Evolutionary conservation across 73 alveolate species (phyloP).

Genomic region (Stentor coeruleus): DNA sequence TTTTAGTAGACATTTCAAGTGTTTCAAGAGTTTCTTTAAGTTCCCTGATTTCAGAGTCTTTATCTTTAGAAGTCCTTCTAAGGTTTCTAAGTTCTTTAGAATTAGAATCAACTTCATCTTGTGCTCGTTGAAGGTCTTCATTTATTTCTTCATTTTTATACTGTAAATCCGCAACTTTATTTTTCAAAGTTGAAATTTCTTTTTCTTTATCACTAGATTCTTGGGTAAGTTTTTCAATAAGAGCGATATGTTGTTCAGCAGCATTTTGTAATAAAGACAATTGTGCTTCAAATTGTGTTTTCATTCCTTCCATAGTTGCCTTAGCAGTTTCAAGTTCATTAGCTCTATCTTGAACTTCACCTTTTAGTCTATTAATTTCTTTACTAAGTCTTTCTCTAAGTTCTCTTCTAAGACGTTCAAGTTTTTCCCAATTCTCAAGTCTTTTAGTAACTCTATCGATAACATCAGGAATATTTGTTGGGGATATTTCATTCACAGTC

Average conservation of each 20-base stretch:
- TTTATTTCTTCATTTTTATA: neutral
- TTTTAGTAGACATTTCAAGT: neutral
- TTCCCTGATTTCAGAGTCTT: constrained; percentile 13
- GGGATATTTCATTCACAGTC: neutral
- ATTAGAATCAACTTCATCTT: neutral
- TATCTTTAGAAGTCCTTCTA: neutral
- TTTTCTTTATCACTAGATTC: neutral
- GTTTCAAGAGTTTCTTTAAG: neutral
- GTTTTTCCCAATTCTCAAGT: constrained; percentile 1
- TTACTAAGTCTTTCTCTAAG: neutral
- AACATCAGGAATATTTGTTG: constrained; percentile 6
- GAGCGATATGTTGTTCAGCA: neutral
- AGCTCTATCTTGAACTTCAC: neutral
- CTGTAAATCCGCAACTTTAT: neutral
- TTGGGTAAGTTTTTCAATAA: neutral
- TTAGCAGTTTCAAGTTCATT: neutral
- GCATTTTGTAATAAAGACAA: neutral
- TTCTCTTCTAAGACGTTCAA: neutral
- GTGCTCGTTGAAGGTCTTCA: neutral
- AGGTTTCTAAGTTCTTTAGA: constrained; percentile 6
- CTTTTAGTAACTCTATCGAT: neutral
- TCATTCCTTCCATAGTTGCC: neutral
- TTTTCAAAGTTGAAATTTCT: neutral
- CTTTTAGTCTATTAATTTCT: neutral
- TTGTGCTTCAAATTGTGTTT: neutral